Percentiles rank a stretch among this genome's conserved stretches.
Evolutionary conservation across 1,139 yeast species (phyloP).

Genomic region (Torulaspora pretoriensis): DNA sequence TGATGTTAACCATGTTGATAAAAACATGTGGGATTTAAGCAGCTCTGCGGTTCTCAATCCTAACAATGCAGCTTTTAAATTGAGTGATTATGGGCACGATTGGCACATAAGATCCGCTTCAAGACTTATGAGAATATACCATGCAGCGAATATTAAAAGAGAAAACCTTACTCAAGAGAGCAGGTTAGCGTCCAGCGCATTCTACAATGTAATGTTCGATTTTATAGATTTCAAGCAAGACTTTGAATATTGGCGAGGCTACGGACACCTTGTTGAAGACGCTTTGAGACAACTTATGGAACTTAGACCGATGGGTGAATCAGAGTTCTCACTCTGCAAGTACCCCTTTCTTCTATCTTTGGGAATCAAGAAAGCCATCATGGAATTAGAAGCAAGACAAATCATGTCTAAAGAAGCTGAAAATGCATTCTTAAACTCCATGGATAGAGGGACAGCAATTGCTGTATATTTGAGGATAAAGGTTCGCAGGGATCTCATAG

Average conservation of each 20-base stretch:
- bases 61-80: slow-evolving; percentile 45
- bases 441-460: slow-evolving; percentile 56
- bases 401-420: slow-evolving; percentile 87
- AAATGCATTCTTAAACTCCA: slow-evolving; percentile 76
- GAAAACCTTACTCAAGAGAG: slow-evolving; percentile 24
- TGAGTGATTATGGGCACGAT: slow-evolving; percentile 67
- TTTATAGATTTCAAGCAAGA: slow-evolving; percentile 71
- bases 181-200: slow-evolving; percentile 46
- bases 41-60: slow-evolving; percentile 14
- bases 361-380: slow-evolving; percentile 73
- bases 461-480: slow-evolving; percentile 66
- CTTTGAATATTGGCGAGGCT: slow-evolving; percentile 67
- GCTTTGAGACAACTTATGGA: neutral
- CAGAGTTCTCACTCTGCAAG: slow-evolving; percentile 60
- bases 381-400: slow-evolving; percentile 77
- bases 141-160: slow-evolving; percentile 45
- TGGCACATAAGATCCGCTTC: slow-evolving; percentile 78
- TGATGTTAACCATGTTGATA: neutral
- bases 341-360: slow-evolving; percentile 78
- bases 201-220: slow-evolving; percentile 81
- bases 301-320: slow-evolving; percentile 1
- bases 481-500: slow-evolving; percentile 63
- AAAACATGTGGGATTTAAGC: slow-evolving; percentile 2
- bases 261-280: slow-evolving; percentile 6
- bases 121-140: slow-evolving; percentile 51